These are phyloP conservation scores for Spergularia azorica DNA, from an alignment of 179 eudicot species.

Conservation along the genomic window DNA sequence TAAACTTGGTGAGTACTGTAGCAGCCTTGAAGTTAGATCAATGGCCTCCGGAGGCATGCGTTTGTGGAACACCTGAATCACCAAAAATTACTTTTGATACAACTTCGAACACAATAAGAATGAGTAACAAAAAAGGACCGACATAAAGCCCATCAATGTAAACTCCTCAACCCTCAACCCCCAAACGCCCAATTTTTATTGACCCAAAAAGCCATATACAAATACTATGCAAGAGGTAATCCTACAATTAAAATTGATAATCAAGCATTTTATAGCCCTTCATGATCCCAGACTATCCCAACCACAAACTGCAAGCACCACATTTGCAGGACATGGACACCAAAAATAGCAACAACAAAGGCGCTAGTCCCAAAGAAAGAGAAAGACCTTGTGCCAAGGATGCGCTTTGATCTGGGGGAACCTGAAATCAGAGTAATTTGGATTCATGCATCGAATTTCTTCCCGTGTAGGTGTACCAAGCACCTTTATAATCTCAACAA, in stretches of 20 bases:
- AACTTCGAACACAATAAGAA: neutral
- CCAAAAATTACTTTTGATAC: neutral
- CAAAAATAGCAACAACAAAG: neutral
- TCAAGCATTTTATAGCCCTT: neutral
- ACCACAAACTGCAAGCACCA: neutral
- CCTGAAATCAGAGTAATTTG: conserved; percentile 73
- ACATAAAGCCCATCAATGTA: neutral
- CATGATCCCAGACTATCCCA: neutral
- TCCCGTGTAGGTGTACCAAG: conserved; percentile 90
- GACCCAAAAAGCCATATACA: neutral
- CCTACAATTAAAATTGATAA: too few species aligned
- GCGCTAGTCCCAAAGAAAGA: neutral
- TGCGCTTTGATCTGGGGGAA: conserved; percentile 86
- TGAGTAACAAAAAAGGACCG: neutral
- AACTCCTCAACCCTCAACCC: neutral
- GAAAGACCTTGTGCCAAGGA: conserved; percentile 82
- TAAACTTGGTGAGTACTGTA: conserved; percentile 80
- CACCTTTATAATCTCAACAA: conserved; percentile 83
- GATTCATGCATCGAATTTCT: conserved; percentile 89
- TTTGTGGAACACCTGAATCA: conserved; percentile 68
- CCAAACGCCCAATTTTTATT: too few species aligned
- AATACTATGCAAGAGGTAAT: neutral
- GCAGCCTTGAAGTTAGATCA: conserved; percentile 73
- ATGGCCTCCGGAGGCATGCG: conserved; percentile 88
- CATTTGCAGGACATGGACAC: too few species aligned